These are phyloP conservation scores for Corynespora cassiicola DNA, from an alignment of 2,329 filamentous ascomycete species.

Conservation along the genomic window DNA sequence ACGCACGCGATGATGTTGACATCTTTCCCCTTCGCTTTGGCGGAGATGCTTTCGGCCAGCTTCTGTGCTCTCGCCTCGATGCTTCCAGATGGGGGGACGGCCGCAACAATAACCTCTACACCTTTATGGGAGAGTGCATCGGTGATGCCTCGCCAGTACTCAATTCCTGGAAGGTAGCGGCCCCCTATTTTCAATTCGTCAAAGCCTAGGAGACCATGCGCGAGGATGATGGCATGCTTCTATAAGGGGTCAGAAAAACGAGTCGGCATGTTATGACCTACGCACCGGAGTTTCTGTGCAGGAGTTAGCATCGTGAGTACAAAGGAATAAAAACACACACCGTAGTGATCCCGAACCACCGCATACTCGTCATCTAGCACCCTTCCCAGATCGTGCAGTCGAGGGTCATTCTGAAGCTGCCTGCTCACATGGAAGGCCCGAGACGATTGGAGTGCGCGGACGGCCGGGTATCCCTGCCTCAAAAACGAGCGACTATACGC, in stretches of 20 bases:
- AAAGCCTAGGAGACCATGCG: conserved; percentile 71
- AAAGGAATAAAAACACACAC: conserved; percentile 40
- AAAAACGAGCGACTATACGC: conserved; percentile 25
- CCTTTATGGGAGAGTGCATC: conserved; percentile 63
- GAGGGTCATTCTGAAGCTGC: conserved; percentile 52
- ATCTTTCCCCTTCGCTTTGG: conserved; percentile 60
- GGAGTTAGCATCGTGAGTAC: conserved; percentile 17
- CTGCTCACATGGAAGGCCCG: conserved; percentile 30
- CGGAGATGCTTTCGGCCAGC: conserved; percentile 60
- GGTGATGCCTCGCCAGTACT: conserved; percentile 70
- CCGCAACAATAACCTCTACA: conserved; percentile 66
- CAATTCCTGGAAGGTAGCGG: conserved; percentile 60
- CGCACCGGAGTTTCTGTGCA: conserved; percentile 41
- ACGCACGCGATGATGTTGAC: conserved; percentile 71
- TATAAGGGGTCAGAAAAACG: conserved; percentile 32
- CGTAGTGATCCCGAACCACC: conserved; percentile 63
- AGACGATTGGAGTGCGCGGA: too few relatives aligned
- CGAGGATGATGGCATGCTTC: conserved; percentile 66
- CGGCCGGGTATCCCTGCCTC: conserved; percentile 1
- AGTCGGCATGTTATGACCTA: conserved; percentile 22
- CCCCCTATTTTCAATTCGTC: conserved; percentile 66
- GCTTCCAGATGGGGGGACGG: conserved; percentile 64
- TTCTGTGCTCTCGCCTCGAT: conserved; percentile 64
- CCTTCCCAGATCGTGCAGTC: conserved; percentile 58
- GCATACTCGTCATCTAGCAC: conserved; percentile 68